Base-by-base conservation (phyloP, 2,329 filamentous ascomycete species). In the Botrytis galanthina region DNA sequence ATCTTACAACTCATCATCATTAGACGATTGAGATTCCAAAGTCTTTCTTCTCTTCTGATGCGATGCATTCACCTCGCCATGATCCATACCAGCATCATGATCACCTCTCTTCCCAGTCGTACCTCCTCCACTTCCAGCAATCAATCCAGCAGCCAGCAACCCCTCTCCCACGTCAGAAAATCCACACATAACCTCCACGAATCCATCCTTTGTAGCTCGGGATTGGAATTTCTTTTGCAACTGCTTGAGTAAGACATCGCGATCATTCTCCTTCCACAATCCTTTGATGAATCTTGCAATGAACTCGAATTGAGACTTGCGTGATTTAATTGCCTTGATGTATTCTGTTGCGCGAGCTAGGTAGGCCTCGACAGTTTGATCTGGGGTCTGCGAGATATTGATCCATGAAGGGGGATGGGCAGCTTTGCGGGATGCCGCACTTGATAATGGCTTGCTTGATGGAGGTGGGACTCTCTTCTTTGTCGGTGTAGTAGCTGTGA, bases 241-340 rank as follows among this genome's bases (percentile, higher is more conserved):
- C 9, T 71, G 59, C 37, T 29, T 64, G 12, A 62, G 32, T 8
- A 73, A 37, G 18, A 29, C 18, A 4, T 59, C n/a, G 10, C 61
- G 48, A 35, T 73, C 46, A 12, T 44, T 37, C 22, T 62, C 60
- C 4, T 44, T 26, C 26, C 14, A 8, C 16, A 73, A 16, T n/a
- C 72, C 72, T 26, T 16, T 16, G 35, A 73, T 62, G 3, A 73
- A 71, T 29, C 42, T 62, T 7, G 44, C 66, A 9, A 73, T 73
- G 35, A 73, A 73, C 20, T 35, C 59, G 26, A 63, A 46, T 37
- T 57, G 48, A 29, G 8, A 26, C 6, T 35, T 37, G 35, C 71
- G 37, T 18, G 14, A 29, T 48, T 44, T 72, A 3, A 72, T 57
- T 4, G 32, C 29, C 29, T 42, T 32, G 20, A 60, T 42, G 18